Evolutionary conservation across 139 green algal genomes (phyloP).

Genomic region (Picochlorum sp.): DNA sequence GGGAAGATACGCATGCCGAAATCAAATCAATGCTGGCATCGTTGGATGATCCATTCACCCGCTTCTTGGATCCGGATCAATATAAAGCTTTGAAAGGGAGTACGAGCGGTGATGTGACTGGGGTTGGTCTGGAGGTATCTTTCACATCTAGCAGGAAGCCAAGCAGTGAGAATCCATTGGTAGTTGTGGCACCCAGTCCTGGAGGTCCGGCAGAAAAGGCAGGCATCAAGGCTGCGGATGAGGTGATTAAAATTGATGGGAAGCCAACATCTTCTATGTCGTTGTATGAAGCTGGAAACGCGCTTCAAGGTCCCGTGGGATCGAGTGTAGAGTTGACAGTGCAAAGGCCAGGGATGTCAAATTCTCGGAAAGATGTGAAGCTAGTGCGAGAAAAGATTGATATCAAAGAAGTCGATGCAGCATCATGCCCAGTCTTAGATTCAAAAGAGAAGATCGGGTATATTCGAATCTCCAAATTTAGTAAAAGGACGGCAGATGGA

Average conservation of each 20-base stretch:
- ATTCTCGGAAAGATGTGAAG: conserved; percentile 4
- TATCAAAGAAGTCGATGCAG: conserved; percentile 62
- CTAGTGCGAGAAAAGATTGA: conserved; percentile 40
- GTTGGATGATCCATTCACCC: conserved; percentile 91
- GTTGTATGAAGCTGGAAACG: conserved; percentile 72
- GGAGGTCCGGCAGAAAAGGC: conserved; percentile 78
- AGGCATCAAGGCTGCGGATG: conserved; percentile 68
- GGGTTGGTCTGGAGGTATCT: conserved; percentile 65
- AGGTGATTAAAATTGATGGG: conserved; percentile 71
- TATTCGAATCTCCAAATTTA: conserved; percentile 82
- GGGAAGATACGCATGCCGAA: conserved; percentile 68
- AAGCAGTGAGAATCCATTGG: neutral
- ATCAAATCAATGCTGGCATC: conserved; percentile 70
- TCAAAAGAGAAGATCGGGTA: conserved; percentile 51
- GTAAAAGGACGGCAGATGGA: conserved; percentile 53
- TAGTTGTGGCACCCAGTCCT: conserved; percentile 66
- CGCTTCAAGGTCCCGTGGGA: conserved; percentile 59
- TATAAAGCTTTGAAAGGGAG: conserved; percentile 39
- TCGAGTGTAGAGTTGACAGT: conserved; percentile 37
- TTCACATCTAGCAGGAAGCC: conserved; percentile 10
- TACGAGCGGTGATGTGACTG: conserved; percentile 52
- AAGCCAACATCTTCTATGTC: conserved; percentile 44
- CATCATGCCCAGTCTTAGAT: conserved; percentile 41
- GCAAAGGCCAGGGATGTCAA: neutral
- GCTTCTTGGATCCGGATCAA: conserved; percentile 77